Base-by-base conservation (phyloP, 768 basidiomycete species). In the Myochromella boudieri region DNA sequence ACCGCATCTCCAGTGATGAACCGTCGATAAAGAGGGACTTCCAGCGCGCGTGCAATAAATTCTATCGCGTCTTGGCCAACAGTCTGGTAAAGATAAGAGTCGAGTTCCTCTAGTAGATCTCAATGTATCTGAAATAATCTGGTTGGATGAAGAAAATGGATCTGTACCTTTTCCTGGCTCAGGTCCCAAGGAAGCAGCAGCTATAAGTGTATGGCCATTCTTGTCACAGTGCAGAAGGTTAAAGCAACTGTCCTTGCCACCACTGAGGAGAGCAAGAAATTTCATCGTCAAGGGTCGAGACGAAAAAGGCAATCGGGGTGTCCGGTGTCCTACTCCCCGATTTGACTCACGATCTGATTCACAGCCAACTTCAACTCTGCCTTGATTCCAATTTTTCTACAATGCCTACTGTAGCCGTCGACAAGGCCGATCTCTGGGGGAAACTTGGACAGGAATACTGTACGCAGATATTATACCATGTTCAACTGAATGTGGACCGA, bases 51-150 rank as follows among this genome's bases (percentile, higher is more conserved):
- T 17, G 93, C 94, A 45, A 98, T 85, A 41, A 87, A 74, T 39
- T 90, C 83, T 48, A 98, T 85, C 14, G 92, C 91, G 47, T 93
- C 91, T 61, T 97, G 95, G 1, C 95, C 97, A 21, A 99, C 95
- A n/a, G 95, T 97, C 65, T 99, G 97, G 66, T 97, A 99, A 65
- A 99, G 76, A 70, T 93, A 98, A 18, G 95, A 97, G 67, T 99
- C 95, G 59, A 98, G 81, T 73, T 99, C 97, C 74, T 98, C 97
- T 97, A 65, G n/a, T n/a, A n/a, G n/a, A n/a, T n/a, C n/a, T n/a
- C n/a, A n/a, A 37, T 41, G 51, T 49, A 55, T 55, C 42, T 55
- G 55, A 60, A 54, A 52, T 43, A 34, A 42, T 57, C 44, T 44
- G 44, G 53, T 60, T 47, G 33, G 31, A 47, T 44, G 50, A 43